Evolutionary conservation across 2,329 filamentous ascomycete genomes (phyloP).

Genomic region (Chalaropsis ovoidea): DNA sequence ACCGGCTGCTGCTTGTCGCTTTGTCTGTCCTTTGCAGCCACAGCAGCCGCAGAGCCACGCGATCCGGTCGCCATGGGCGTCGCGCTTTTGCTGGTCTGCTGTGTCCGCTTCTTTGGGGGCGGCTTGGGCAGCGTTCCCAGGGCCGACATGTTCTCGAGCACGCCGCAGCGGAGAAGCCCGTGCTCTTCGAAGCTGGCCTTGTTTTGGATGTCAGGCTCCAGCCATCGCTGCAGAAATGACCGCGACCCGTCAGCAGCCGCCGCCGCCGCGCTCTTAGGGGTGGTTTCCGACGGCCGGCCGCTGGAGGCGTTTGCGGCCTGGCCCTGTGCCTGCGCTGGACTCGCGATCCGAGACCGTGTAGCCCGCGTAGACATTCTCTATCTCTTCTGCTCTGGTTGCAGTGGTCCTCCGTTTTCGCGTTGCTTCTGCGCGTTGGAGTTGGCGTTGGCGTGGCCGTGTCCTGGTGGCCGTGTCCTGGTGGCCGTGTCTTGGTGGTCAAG

Average conservation of each 20-base stretch:
- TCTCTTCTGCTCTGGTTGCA: slow-evolving; percentile 24
- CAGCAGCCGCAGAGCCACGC: neutral
- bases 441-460: neutral
- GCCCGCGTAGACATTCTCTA: slow-evolving; percentile 28
- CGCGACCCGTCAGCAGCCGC: slow-evolving; percentile 35
- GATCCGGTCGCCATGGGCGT: slow-evolving; percentile 1
- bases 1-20: slow-evolving; percentile 27
- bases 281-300: slow-evolving; percentile 32
- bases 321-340: slow-evolving; percentile 17
- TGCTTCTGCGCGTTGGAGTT: neutral
- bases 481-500: neutral
- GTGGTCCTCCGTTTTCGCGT: slow-evolving; percentile 26
- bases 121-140: slow-evolving; percentile 62
- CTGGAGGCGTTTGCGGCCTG: neutral
- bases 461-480: neutral
- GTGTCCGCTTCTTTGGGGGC: slow-evolving; percentile 21
- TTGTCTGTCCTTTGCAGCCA: slow-evolving; percentile 30
- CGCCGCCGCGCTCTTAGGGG: slow-evolving; percentile 28
- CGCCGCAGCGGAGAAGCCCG: slow-evolving; percentile 61
- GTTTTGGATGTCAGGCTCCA: slow-evolving; percentile 49
- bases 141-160: slow-evolving; percentile 74
- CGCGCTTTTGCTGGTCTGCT: neutral
- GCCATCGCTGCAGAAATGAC: slow-evolving; percentile 47
- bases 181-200: slow-evolving; percentile 69
- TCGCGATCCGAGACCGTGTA: slow-evolving; percentile 22